phyloP scores from a whole-genome alignment of 371 early-diverging fungal species.

The Syncephalastrum sp. region DNA sequence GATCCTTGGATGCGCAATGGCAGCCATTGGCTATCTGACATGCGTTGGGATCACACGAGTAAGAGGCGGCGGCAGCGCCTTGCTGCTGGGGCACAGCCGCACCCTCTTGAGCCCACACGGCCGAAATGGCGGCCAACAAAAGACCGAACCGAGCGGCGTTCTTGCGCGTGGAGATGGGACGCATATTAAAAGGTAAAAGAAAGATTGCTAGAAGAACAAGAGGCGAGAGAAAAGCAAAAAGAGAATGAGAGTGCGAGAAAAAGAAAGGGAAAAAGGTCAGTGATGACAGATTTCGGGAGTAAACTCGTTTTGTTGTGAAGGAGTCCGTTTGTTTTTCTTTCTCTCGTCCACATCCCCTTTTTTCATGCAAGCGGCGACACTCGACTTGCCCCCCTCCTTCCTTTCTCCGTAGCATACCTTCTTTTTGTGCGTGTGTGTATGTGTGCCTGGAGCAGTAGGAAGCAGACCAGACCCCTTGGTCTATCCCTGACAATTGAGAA shows the following conservation, averaged over 20 bases:
- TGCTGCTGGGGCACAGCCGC: constrained; percentile 16
- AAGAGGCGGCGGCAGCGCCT: constrained; percentile 16
- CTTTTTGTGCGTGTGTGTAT: too few relatives aligned
- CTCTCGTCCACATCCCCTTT: too few relatives aligned
- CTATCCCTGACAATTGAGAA: too few relatives aligned
- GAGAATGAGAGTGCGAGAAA: constrained; percentile 6
- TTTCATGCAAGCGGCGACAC: too few relatives aligned
- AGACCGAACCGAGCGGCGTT: background rate
- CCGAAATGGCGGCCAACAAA: constrained; percentile 6
- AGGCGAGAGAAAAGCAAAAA: constrained; percentile 9
- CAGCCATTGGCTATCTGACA: constrained; percentile 63
- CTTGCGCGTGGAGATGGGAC: constrained; percentile 8
- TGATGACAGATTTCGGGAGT: too few relatives aligned
- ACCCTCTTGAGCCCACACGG: constrained; percentile 40
- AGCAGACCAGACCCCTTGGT: too few relatives aligned
- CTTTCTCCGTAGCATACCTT: too few relatives aligned
- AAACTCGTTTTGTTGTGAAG: too few relatives aligned
- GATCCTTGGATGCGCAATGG: constrained; percentile 58
- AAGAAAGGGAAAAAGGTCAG: background rate
- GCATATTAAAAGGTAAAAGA: constrained; percentile 6
- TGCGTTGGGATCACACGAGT: constrained; percentile 56
- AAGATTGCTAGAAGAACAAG: constrained; percentile 6
- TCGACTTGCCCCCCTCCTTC: too few relatives aligned
- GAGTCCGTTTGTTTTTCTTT: too few relatives aligned
- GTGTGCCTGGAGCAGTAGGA: too few relatives aligned